These are phyloP conservation scores for Calonectria hawksworthii DNA, from an alignment of 2,329 filamentous ascomycete species.

Conservation along the genomic window DNA sequence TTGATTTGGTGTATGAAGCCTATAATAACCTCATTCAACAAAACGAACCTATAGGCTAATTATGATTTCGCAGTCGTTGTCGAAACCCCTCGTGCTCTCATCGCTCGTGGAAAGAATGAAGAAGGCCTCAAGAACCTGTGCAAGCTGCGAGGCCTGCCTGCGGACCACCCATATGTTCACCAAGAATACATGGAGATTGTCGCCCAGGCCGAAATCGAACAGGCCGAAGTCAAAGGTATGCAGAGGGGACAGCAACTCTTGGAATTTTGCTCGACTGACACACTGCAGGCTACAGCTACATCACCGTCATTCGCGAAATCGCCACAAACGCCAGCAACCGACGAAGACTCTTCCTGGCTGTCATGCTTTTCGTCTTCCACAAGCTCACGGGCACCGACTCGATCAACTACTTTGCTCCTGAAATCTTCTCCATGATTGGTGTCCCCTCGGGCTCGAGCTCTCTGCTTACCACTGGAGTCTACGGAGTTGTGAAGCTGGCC, in stretches of 20 bases:
- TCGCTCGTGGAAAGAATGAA: constrained; percentile 52
- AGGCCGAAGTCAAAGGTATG: constrained; percentile 18
- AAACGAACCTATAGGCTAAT: not conserved
- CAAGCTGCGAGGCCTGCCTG: constrained; percentile 54
- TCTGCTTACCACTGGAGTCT: constrained; percentile 45
- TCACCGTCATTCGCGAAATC: constrained; percentile 36
- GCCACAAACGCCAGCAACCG: constrained; percentile 38
- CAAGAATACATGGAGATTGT: constrained; percentile 50
- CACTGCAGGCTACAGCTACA: constrained; percentile 22
- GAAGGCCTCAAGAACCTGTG: constrained; percentile 53
- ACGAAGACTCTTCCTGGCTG: constrained; percentile 44
- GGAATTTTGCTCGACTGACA: not conserved
- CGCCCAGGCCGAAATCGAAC: constrained; percentile 39
- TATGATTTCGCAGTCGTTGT: not conserved
- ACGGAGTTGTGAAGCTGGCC: constrained; percentile 42
- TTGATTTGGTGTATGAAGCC: constrained; percentile 14
- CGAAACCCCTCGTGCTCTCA: constrained; percentile 44
- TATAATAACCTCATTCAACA: no score
- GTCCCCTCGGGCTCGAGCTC: constrained; percentile 33
- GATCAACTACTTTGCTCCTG: constrained; percentile 39
- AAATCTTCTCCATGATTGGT: constrained; percentile 40
- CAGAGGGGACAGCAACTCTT: not conserved
- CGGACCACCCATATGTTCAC: constrained; percentile 54
- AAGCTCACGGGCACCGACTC: constrained; percentile 35
- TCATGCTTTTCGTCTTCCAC: constrained; percentile 37